phyloP scores from a whole-genome alignment of 1,139 yeast genomes.

The Scheffersomyces parashehatae region DNA sequence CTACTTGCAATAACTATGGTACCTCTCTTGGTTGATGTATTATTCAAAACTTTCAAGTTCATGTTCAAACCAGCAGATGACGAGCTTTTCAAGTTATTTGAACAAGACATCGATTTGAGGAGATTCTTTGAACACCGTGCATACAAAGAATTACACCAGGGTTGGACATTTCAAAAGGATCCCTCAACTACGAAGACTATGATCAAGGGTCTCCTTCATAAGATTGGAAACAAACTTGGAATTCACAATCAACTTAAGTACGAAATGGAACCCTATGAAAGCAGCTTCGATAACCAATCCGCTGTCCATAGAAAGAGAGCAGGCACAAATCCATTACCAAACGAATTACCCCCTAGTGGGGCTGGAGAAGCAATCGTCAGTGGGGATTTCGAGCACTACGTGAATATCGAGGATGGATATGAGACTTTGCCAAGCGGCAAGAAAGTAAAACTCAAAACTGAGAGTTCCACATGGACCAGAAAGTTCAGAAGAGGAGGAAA shows the following conservation, averaged over 20 bases:
- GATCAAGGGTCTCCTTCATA: constrained; percentile 10
- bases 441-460: constrained; percentile 42
- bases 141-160: constrained; percentile 69
- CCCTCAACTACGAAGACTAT: constrained; percentile 26
- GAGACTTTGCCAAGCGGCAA: constrained; percentile 76
- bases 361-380: constrained; percentile 39
- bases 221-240: constrained; percentile 5
- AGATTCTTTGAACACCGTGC: constrained; percentile 73
- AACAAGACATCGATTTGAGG: constrained; percentile 67
- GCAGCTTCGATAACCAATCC: constrained; percentile 18
- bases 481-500: constrained; percentile 9
- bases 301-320: constrained; percentile 49
- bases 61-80: constrained; percentile 70
- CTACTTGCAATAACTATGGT: constrained; percentile 56
- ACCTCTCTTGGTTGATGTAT: constrained; percentile 66
- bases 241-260: not conserved
- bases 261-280: not conserved
- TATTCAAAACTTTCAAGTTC: constrained; percentile 57
- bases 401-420: constrained; percentile 33
- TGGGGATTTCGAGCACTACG: constrained; percentile 20
- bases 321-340: constrained; percentile 45
- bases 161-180: constrained; percentile 71
- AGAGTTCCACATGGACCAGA: constrained; percentile 20
- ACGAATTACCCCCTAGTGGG: constrained; percentile 54
- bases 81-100: constrained; percentile 75